Conservation (phyloP, 2,329 filamentous ascomycete species). For the Aspergillus latus region DNA sequence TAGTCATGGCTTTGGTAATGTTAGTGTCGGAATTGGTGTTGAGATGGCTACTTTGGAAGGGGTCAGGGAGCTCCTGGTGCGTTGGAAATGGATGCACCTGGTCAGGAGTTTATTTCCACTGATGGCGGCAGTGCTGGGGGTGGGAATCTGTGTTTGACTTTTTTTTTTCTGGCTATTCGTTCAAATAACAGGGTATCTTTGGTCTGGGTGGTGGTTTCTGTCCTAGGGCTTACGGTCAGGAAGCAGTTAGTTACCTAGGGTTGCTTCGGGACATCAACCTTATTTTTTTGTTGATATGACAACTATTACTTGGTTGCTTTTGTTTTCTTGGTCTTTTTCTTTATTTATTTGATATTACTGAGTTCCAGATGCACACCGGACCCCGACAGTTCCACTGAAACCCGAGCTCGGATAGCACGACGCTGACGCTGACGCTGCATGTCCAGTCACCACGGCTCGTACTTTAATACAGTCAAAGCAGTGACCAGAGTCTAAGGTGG, state of each 20-base stretch:
- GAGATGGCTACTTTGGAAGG: background rate
- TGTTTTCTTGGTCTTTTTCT: no score
- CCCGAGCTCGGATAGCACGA: background rate
- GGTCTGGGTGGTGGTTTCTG: no score
- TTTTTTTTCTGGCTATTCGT: background rate
- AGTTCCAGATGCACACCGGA: background rate
- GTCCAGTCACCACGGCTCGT: no score
- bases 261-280: no score
- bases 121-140: background rate
- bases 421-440: background rate
- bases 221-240: no score
- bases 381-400: background rate
- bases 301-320: no score
- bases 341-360: no score
- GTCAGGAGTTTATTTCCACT: background rate
- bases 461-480: no score
- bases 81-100: slow-evolving; percentile 2
- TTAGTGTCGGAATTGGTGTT: background rate
- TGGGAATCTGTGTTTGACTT: background rate
- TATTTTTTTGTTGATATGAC: no score
- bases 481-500: no score
- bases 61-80: background rate
- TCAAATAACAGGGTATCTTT: no score
- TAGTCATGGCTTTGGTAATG: background rate
- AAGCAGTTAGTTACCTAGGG: no score